These are phyloP conservation scores for Peronosclerospora sorghi DNA, from an alignment of 352 stramenopile species.

Conservation along the genomic window DNA sequence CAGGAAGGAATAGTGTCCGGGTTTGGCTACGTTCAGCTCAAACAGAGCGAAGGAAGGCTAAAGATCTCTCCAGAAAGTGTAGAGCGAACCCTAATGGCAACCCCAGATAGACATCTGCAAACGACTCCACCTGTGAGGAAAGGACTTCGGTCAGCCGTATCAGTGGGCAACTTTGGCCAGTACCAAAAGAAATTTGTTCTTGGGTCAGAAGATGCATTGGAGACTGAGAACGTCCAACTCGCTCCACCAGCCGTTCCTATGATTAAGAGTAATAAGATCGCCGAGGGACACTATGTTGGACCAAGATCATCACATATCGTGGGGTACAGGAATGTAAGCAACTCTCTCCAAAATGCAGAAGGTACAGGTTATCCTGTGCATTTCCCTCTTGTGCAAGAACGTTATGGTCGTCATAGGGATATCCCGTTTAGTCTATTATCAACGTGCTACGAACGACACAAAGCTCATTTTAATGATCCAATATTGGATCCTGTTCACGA, in stretches of 20 bases:
- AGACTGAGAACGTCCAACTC: conserved; percentile 2
- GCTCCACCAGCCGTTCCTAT: conserved; percentile 4
- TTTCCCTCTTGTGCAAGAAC: conserved; percentile 11
- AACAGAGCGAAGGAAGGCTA: conserved; percentile 10
- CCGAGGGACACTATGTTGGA: conserved; percentile 16
- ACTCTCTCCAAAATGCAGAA: conserved; percentile 3
- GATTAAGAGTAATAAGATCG: conserved; percentile 10
- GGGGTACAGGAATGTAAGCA: conserved; percentile 10
- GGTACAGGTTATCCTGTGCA: conserved; percentile 10
- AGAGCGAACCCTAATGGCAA: conserved; percentile 7
- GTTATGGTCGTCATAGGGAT: conserved; percentile 35
- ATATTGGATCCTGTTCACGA: conserved; percentile 55
- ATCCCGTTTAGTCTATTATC: conserved; percentile 47
- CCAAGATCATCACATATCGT: conserved; percentile 4
- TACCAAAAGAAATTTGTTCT: conserved; percentile 45
- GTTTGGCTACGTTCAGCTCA: conserved; percentile 8
- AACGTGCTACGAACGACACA: conserved; percentile 55
- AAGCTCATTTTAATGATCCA: conserved; percentile 58
- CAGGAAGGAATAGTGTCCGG: conserved; percentile 30
- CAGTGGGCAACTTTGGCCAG: conserved; percentile 65
- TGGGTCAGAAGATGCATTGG: conserved; percentile 3
- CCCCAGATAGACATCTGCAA: conserved; percentile 10
- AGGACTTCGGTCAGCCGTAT: conserved; percentile 47
- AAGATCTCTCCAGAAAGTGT: no score
- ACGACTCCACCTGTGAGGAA: conserved; percentile 3